Evolutionary conservation across 805 yeast genomes (phyloP), one percentile per base, ranked within the genome.

Genomic region (Metschnikowia matae): DNA sequence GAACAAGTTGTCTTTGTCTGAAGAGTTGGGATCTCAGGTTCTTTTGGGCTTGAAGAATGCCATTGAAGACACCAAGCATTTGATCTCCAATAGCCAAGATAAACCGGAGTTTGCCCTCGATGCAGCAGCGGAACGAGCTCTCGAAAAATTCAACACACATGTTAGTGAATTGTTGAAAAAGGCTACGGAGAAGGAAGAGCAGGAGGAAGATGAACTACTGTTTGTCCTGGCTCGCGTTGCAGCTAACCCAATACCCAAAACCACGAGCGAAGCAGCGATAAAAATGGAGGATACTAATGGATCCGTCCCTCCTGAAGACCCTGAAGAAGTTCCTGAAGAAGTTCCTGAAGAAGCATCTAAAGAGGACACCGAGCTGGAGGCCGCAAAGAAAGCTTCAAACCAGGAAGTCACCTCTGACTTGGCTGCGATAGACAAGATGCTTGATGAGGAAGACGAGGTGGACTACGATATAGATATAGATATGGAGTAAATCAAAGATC

Each of bases 1-100:
- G 32, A 69, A 74, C 23, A 81, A 79, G 54, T 68, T 87, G 17
- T 56, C 52, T 23, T 53, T 73, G 5, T 55, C 66, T 1, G 69
- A 63, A 26, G 54, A 58, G 23, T 48, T 70, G 21, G 71, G 70
- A 6, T 50, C 64, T 4, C 62, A 56, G 35, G 57, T 66, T 5
- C 60, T 73, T 29, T 54, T 58, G 33, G 75, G 74, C 1, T 60
- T 73, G 29, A 52, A 57, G n/a, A 62, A 60, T 20, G 73, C 71
- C 11, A 48, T 73, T 20, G 63, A 64, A 18, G 76, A 65, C 20
- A 70, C 77, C 1, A 58, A 57, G 33, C 57, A 56, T 20, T 48
- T 62, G 15, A 57, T 73, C 32, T 63, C 59, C 17, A 49, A 46
- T 3, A 62, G 58, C 36, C 53, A 56, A 3, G 58, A 54, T 17